A percentile compares a stretch with the other conserved stretches of the same genome.
These are phyloP conservation scores for Ustilago bromivora DNA, from an alignment of 1,284 basidiomycete genomes.

Conservation along the genomic window DNA sequence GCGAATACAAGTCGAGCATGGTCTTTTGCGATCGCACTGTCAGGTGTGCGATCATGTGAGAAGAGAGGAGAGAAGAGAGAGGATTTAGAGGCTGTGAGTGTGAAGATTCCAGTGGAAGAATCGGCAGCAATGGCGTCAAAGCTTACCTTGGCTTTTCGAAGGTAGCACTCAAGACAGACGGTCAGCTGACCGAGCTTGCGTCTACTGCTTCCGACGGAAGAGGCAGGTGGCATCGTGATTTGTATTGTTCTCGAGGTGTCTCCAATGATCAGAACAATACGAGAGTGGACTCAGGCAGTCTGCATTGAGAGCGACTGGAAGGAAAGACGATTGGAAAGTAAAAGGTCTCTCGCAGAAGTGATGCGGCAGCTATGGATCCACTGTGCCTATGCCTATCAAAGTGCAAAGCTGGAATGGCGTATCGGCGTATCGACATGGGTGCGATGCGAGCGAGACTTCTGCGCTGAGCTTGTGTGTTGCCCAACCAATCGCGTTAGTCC, in stretches of 20 bases:
- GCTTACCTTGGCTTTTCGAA: conserved; percentile 52
- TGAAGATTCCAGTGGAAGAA: not conserved
- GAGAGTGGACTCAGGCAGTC: not conserved
- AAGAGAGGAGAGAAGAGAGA: not conserved
- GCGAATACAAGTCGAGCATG: conserved; percentile 41
- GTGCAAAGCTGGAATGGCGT: not conserved
- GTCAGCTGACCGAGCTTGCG: conserved; percentile 52
- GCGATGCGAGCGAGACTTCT: not conserved
- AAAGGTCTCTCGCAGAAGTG: too few species aligned
- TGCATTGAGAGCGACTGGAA: not conserved
- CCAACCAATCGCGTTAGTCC: not conserved
- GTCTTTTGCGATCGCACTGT: conserved; percentile 52
- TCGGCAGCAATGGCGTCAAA: not conserved
- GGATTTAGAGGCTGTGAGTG: not conserved
- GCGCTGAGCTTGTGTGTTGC: not conserved
- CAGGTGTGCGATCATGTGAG: not conserved
- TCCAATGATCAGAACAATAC: not conserved
- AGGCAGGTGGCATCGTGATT: conserved; percentile 32
- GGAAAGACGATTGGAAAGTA: too few species aligned
- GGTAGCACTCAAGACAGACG: conserved; percentile 55
- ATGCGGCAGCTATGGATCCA: too few species aligned
- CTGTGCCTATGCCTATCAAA: too few species aligned
- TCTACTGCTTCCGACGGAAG: conserved; percentile 44
- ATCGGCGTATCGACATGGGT: not conserved
- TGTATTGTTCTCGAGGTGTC: not conserved